Conservation (phyloP, 1,139 yeast species). For the Sugiyamaella neomexicana region DNA sequence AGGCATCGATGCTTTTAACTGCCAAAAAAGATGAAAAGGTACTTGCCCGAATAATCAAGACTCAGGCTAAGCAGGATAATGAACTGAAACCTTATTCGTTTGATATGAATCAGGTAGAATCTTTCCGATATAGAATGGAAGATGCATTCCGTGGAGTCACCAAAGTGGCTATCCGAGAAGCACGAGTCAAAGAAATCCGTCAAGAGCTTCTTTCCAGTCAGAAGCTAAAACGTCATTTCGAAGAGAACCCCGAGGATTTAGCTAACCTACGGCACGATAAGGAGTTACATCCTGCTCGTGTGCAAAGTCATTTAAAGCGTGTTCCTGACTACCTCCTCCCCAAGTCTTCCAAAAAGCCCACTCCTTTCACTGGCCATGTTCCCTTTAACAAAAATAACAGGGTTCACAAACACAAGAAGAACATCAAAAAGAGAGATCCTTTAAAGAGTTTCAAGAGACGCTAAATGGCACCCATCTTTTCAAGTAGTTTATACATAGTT, state of each 20-base stretch:
- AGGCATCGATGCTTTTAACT: slow-evolving; percentile 66
- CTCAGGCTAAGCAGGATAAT: slow-evolving; percentile 70
- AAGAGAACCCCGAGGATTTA: slow-evolving; percentile 96
- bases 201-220: slow-evolving; percentile 86
- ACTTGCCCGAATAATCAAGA: slow-evolving; percentile 69
- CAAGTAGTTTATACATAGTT: not conserved
- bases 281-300: slow-evolving; percentile 78
- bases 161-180: slow-evolving; percentile 85
- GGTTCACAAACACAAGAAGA: slow-evolving; percentile 45
- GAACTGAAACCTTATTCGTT: slow-evolving; percentile 69
- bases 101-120: slow-evolving; percentile 90
- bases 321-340: slow-evolving; percentile 93
- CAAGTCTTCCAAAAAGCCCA: slow-evolving; percentile 44
- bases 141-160: slow-evolving; percentile 97
- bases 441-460: slow-evolving; percentile 55
- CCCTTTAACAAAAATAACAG: slow-evolving; percentile 62
- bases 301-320: slow-evolving; percentile 82
- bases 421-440: slow-evolving; percentile 60
- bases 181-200: slow-evolving; percentile 86
- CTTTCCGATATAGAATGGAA: slow-evolving; percentile 94
- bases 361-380: slow-evolving; percentile 61
- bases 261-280: slow-evolving; percentile 87
- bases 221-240: slow-evolving; percentile 89
- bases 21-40: slow-evolving; percentile 87
- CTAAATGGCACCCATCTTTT: not conserved